Percentiles rank a stretch among this genome's conserved stretches.
Evolutionary conservation across 2,329 filamentous ascomycete species (phyloP).

Genomic region (Pseudogymnoascus sp.): DNA sequence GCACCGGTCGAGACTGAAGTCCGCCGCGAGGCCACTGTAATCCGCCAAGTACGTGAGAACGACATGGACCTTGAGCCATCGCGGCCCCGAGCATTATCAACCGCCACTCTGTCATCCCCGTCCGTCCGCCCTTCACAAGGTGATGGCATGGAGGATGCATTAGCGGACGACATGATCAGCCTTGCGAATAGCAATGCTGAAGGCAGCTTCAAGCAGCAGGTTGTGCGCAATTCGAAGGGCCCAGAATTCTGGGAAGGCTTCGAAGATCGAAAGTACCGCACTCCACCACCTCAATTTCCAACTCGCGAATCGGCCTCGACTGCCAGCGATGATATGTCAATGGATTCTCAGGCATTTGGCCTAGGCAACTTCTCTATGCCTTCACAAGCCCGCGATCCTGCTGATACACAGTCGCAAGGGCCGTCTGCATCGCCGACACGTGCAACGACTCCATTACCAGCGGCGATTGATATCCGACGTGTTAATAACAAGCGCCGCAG

Average conservation of each 20-base stretch:
- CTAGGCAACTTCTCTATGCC: neutral
- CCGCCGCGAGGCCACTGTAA: constrained; percentile 86
- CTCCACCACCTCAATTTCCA: constrained; percentile 46
- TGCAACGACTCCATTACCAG: constrained; percentile 30
- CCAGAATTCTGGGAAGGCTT: constrained; percentile 74
- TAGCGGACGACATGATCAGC: constrained; percentile 58
- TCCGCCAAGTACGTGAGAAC: constrained; percentile 88
- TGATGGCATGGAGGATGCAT: constrained; percentile 60
- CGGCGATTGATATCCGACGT: constrained; percentile 69
- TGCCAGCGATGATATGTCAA: constrained; percentile 62
- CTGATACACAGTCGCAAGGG: constrained; percentile 12
- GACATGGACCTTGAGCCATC: constrained; percentile 57
- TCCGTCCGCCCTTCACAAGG: constrained; percentile 52
- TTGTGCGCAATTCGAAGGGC: constrained; percentile 63
- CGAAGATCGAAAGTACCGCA: constrained; percentile 56
- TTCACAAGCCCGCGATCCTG: constrained; percentile 10
- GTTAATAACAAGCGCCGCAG: constrained; percentile 76
- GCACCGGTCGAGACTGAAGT: constrained; percentile 84
- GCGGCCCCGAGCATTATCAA: constrained; percentile 36
- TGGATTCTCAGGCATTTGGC: constrained; percentile 55
- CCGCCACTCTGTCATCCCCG: constrained; percentile 62
- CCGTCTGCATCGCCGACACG: constrained; percentile 24
- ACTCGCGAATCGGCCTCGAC: constrained; percentile 52
- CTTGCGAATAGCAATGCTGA: neutral
- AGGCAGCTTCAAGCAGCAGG: constrained; percentile 65